Evolutionary conservation across 306 rosid genomes (phyloP).

Genomic region (Hippophae tibetana): DNA sequence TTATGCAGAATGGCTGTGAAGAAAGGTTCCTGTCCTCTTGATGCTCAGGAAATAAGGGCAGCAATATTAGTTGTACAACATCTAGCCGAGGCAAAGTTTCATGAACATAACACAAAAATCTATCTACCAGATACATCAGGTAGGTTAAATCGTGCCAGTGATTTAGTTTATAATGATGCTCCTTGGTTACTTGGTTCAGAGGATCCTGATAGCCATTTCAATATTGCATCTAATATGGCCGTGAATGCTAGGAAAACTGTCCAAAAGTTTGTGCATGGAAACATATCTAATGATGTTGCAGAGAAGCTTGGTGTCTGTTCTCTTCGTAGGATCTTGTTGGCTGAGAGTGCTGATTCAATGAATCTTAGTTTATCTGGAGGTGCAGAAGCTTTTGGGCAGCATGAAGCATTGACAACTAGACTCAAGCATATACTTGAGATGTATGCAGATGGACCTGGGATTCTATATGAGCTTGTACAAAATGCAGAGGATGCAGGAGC

Average conservation of each 20-base stretch:
- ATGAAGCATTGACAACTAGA: conserved; percentile 93
- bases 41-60: conserved; percentile 73
- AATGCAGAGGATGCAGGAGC: conserved; percentile 99
- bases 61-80: conserved; percentile 80
- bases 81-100: conserved; percentile 69
- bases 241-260: conserved; percentile 54
- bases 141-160: conserved; percentile 59
- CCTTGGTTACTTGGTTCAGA: conserved; percentile 94
- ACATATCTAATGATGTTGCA: conserved; percentile 89
- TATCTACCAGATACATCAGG: conserved; percentile 78
- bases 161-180: conserved; percentile 90
- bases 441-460: conserved; percentile 99
- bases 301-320: conserved; percentile 94
- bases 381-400: conserved; percentile 98
- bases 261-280: conserved; percentile 92
- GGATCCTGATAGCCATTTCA: conserved; percentile 50
- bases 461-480: conserved; percentile 87
- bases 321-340: conserved; percentile 81
- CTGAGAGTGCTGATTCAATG: conserved; percentile 97
- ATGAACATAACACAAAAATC: conserved; percentile 50
- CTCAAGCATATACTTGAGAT: conserved; percentile 98
- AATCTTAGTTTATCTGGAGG: conserved; percentile 92
- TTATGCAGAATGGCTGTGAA: conserved; percentile 68
- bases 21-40: conserved; percentile 81
- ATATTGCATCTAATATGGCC: conserved; percentile 35